Evolutionary conservation across 2,329 filamentous ascomycete genomes (phyloP).

Genomic region (Clonostachys rhizophaga): DNA sequence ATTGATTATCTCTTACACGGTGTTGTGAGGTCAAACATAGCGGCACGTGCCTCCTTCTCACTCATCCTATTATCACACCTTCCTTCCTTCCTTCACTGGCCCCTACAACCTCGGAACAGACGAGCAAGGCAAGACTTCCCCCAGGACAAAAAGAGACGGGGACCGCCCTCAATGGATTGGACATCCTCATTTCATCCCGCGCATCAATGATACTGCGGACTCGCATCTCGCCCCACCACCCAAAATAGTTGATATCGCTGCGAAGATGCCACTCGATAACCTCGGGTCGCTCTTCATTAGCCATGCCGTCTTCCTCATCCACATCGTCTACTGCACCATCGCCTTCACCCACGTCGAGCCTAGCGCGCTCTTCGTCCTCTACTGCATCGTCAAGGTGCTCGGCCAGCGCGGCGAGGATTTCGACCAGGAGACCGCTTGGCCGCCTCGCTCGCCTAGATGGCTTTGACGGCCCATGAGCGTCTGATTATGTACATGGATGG

Average conservation of each 20-base stretch:
- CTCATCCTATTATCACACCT: no score
- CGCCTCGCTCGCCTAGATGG: background rate
- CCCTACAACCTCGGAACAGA: constrained; percentile 1
- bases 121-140: constrained; percentile 3
- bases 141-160: background rate
- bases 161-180: no score
- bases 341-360: constrained; percentile 44
- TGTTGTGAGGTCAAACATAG: no score
- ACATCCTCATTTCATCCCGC: no score
- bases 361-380: constrained; percentile 37
- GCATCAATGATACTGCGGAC: no score
- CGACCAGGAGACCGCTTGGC: background rate
- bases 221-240: no score
- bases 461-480: background rate
- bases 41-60: no score
- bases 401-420: constrained; percentile 39
- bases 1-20: no score
- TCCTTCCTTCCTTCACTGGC: background rate
- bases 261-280: constrained; percentile 43
- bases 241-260: no score
- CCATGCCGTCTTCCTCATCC: constrained; percentile 48
- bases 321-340: constrained; percentile 46
- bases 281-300: constrained; percentile 45
- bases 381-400: constrained; percentile 42
- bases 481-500: no score